Conservation (phyloP, 345 rosid genomes). For the Eucalyptus sideroxylon region DNA sequence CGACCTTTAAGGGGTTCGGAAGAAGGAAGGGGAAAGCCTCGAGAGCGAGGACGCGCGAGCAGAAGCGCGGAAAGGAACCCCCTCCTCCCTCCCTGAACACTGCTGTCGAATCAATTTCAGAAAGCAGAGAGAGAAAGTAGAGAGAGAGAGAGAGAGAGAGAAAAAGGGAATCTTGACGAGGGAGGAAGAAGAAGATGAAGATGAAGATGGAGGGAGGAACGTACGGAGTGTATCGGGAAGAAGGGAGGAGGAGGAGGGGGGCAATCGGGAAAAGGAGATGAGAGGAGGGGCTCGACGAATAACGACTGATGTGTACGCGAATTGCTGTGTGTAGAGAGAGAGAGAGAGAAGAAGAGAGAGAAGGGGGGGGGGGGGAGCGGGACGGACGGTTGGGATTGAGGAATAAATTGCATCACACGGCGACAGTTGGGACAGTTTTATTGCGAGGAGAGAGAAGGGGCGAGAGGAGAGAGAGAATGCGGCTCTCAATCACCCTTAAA, state of each 20-base stretch:
- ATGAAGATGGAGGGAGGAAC: not conserved
- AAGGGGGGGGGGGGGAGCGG: not conserved
- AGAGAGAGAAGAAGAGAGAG: not conserved
- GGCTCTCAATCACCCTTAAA: not conserved
- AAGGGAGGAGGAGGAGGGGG: not conserved
- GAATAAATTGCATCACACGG: slow-evolving; percentile 6
- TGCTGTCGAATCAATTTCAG: not conserved
- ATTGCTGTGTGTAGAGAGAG: not conserved
- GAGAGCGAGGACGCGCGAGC: not conserved
- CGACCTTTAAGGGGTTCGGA: not conserved
- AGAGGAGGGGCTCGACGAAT: not conserved
- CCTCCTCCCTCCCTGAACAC: too few species aligned
- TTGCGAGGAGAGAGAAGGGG: not conserved
- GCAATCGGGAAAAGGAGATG: not conserved
- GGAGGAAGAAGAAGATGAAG: too few species aligned
- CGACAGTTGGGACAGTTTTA: slow-evolving; percentile 10
- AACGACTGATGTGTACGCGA: not conserved
- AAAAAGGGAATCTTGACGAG: not conserved
- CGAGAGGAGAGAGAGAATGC: not conserved
- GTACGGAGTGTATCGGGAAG: not conserved
- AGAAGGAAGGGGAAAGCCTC: not conserved
- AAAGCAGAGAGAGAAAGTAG: not conserved
- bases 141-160: not conserved
- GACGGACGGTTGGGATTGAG: slow-evolving; percentile 11
- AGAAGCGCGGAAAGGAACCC: not conserved